Base-by-base conservation (phyloP, 2,329 filamentous ascomycete species). In the Fusarium sp. region DNA sequence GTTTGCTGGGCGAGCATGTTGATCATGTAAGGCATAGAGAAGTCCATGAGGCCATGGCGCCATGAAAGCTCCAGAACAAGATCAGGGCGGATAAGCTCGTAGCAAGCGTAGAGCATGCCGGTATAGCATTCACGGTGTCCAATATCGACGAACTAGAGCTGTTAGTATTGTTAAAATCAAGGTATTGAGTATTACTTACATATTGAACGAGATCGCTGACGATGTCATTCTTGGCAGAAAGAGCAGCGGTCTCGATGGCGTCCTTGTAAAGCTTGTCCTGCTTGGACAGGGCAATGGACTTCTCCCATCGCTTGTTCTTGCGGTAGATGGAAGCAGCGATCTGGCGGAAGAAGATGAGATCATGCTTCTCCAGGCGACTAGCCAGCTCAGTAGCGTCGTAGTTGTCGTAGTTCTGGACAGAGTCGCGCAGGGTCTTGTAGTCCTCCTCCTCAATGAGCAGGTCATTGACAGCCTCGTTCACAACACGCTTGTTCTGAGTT, bases 21-120 rank as follows among this genome's bases (percentile, higher is more conserved):
- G 88, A 99, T 98, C 93, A 99, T 97, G 86, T 97, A 99, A 20
- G 96, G 96, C 97, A 99, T 99, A 47, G 94, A 97, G 83, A 97
- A 99, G 84, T 99, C 96, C 75, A 91, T 90, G 38, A 99, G 91
- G 63, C 94, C 93, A 78, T 97, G 87, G 74, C 96, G 95, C 96
- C 96, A 99, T 63, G 96, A 98, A 60, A 99, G 88, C 84, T 99
- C 96, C 80, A 99, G 89, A 62, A 99, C 92, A 53, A 97, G 86
- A 77, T 98, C 94, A 6, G 97, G 92, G 20, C 93, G 93, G 74
- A 99, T 94, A 66, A 99, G 91, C 63, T 98, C 96, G 82, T 99
- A 97, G 86, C 96, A 99, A 53, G 97, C 92, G 78, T 99, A 99
- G 48, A 99, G 88, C 94, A 99, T 99, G 78, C 94, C 97, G n/a